Evolutionary conservation across 257 asterid species (phyloP).

Genomic region (Catharanthus roseus): DNA sequence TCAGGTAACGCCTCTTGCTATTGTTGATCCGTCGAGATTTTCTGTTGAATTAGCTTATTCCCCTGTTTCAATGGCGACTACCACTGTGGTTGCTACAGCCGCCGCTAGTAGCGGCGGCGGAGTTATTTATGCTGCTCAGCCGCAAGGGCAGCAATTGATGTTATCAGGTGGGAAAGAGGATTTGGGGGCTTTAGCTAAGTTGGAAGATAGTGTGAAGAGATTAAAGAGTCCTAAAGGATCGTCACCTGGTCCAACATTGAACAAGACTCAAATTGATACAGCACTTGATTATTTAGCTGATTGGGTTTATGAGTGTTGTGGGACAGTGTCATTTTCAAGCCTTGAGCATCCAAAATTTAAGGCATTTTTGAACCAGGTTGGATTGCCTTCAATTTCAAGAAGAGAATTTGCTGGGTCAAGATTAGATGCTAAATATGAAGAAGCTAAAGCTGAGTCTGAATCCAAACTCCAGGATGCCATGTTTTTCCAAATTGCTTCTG

Average conservation of each 20-base stretch:
- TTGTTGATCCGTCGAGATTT: slow-evolving; percentile 72
- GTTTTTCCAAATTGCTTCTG: slow-evolving; percentile 89
- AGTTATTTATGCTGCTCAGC: slow-evolving; percentile 27
- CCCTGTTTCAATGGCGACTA: slow-evolving; percentile 40
- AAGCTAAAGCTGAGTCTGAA: slow-evolving; percentile 61
- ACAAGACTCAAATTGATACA: slow-evolving; percentile 63
- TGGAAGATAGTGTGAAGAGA: slow-evolving; percentile 84
- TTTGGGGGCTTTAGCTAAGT: slow-evolving; percentile 77
- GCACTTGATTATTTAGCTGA: slow-evolving; percentile 71
- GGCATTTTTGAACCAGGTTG: slow-evolving; percentile 72
- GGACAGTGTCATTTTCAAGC: slow-evolving; percentile 70
- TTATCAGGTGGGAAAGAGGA: slow-evolving; percentile 96
- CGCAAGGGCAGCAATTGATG: slow-evolving; percentile 37
- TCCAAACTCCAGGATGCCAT: slow-evolving; percentile 87
- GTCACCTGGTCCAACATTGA: slow-evolving; percentile 48
- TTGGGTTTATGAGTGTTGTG: slow-evolving; percentile 92
- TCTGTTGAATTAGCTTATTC: slow-evolving; percentile 58
- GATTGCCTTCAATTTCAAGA: slow-evolving; percentile 59
- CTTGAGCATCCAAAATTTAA: slow-evolving; percentile 91
- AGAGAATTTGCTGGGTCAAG: slow-evolving; percentile 56
- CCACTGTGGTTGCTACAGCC: slow-evolving; percentile 34
- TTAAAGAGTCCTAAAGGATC: slow-evolving; percentile 73
- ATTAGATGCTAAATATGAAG: slow-evolving; percentile 67
- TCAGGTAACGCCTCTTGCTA: slow-evolving; percentile 51
- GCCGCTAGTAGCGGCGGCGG: slow-evolving; percentile 24